A percentile compares a stretch with the other conserved stretches of the same genome.
Conservation (phyloP, 1,284 basidiomycete species). For the Grifola frondosa region DNA sequence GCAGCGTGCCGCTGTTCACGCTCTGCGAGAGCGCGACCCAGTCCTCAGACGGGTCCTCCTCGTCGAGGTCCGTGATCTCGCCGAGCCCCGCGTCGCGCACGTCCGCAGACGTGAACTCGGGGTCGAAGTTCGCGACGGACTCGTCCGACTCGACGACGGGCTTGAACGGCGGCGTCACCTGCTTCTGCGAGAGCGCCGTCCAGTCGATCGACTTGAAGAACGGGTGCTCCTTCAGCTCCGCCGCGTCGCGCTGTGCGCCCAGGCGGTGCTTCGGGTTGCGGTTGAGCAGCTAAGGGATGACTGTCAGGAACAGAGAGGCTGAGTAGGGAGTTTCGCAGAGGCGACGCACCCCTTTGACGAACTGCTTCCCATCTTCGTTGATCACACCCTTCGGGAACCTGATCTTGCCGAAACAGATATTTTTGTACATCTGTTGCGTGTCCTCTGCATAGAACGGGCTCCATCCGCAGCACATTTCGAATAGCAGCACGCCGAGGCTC, state of each 20-base stretch:
- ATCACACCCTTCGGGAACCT: constrained; percentile 97
- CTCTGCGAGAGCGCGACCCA: constrained; percentile 54
- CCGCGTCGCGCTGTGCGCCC: constrained; percentile 88
- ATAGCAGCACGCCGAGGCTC: constrained; percentile 89
- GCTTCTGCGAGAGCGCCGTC: constrained; percentile 82
- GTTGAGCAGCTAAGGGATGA: constrained; percentile 77
- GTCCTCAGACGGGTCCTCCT: constrained; percentile 73
- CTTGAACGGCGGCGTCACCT: constrained; percentile 97
- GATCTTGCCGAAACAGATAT: constrained; percentile 99
- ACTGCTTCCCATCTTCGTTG: constrained; percentile 97
- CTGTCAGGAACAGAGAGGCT: constrained; percentile 14
- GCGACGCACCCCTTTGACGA: constrained; percentile 92
- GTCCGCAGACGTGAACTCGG: constrained; percentile 92
- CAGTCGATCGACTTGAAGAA: constrained; percentile 96
- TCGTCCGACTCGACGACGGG: constrained; percentile 98
- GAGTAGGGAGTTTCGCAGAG: constrained; percentile 6
- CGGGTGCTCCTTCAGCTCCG: constrained; percentile 93
- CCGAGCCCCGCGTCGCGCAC: constrained; percentile 68
- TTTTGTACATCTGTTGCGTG: constrained; percentile 99
- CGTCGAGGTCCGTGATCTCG: constrained; percentile 60
- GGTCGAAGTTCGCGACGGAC: constrained; percentile 96
- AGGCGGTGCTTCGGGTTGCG: constrained; percentile 97
- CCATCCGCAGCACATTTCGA: constrained; percentile 99
- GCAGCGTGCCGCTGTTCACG: constrained; percentile 38
- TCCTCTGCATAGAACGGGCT: constrained; percentile 99